Conservation (phyloP, 164 flowering plant genomes). For the Protea cynaroides region DNA sequence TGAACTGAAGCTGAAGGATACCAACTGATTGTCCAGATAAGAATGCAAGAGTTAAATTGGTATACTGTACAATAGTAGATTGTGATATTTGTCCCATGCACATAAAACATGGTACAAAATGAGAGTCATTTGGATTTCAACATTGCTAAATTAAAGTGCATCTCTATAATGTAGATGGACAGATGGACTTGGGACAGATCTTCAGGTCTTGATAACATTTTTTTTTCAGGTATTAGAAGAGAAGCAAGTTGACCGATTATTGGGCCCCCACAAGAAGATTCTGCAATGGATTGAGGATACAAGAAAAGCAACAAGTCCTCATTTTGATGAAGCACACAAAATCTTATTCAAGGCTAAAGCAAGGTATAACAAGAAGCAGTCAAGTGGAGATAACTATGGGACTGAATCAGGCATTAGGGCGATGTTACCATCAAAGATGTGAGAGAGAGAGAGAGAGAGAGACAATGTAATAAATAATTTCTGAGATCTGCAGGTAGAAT, state of each 20-base stretch:
- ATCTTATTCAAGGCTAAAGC: conserved; percentile 43
- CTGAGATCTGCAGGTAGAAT: too few species aligned
- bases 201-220: background rate
- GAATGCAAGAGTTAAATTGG: too few species aligned
- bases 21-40: too few species aligned
- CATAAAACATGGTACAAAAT: too few species aligned
- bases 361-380: conserved; percentile 24
- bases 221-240: conserved; percentile 51
- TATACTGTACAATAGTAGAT: too few species aligned
- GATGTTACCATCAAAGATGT: conserved; percentile 31
- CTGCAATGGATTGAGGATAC: conserved; percentile 72
- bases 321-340: conserved; percentile 73
- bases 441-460: conserved; percentile 7
- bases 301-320: conserved; percentile 60
- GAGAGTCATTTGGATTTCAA: too few species aligned
- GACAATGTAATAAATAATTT: too few species aligned
- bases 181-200: background rate
- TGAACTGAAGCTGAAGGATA: too few species aligned
- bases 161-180: too few species aligned
- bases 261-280: conserved; percentile 69
- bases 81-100: too few species aligned
- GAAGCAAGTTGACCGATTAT: conserved; percentile 43
- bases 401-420: conserved; percentile 14
- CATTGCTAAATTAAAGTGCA: too few species aligned
- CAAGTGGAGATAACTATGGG: background rate